Conservation (phyloP, 1,284 basidiomycete genomes). For the Cryptococcus depauperatus region DNA sequence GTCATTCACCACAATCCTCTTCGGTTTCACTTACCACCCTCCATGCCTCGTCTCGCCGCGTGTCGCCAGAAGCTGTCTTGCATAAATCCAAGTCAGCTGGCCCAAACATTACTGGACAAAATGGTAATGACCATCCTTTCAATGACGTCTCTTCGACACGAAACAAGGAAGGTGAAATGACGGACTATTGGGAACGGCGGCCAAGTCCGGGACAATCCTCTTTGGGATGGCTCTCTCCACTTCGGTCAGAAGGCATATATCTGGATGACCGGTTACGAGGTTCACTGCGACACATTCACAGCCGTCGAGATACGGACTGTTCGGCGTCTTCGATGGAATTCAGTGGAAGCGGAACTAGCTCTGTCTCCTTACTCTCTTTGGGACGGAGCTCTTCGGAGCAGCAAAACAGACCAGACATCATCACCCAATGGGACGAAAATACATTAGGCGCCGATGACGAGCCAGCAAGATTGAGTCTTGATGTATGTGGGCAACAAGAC, state of each 20-base stretch:
- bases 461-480: conserved; percentile 8
- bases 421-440: conserved; percentile 26
- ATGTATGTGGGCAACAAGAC: background rate
- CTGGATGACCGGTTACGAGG: conserved; percentile 3
- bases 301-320: conserved; percentile 17
- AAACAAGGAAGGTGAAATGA: conserved; percentile 5
- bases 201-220: conserved; percentile 9
- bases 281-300: conserved; percentile 3
- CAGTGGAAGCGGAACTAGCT: conserved; percentile 32
- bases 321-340: conserved; percentile 29
- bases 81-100: background rate
- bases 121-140: background rate
- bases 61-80: background rate
- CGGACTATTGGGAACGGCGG: background rate
- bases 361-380: conserved; percentile 26
- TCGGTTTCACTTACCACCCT: conserved; percentile 5
- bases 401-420: conserved; percentile 14
- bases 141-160: background rate
- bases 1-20: conserved; percentile 9
- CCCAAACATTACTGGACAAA: background rate
- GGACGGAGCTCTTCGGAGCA: conserved; percentile 23
- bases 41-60: background rate
- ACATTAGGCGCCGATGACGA: conserved; percentile 7
- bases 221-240: conserved; percentile 20
- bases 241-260: conserved; percentile 3